Base-by-base conservation (phyloP, 768 basidiomycete species). In the Nidula microcarpa region DNA sequence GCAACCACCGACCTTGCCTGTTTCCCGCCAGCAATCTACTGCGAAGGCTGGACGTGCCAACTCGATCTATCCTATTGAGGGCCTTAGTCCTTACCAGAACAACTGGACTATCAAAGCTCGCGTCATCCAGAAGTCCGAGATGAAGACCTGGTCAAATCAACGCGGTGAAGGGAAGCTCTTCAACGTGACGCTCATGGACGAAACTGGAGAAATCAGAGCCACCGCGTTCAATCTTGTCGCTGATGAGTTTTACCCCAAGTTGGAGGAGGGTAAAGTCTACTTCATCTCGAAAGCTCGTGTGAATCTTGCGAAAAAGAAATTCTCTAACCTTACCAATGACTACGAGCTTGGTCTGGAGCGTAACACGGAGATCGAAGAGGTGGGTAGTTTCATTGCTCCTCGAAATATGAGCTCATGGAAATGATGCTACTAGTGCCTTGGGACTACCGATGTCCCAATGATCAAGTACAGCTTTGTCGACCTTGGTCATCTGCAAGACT, bases 21-120 rank as follows among this genome's bases (percentile, higher is more conserved):
- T 23, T 23, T 23, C 23, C 3, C 23, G 23, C 23, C 23, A 23
- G 23, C 58, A 61, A 16, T 46, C 63, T 10, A 47, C 67, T 30
- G 49, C 60, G 17, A 63, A 63, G 53, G 54, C 46, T 55, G 64
- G 64, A n/a, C 72, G 70, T 34, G 57, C 55, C 43, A 68, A 63
- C 48, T 69, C 71, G 18, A 69, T 77, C 14, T 79, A 86, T 68
- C 96, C 95, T 2, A 98, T 99, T 58, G 96, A 97, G 65, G 89
- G 86, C 5, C 80, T 98, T 44, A 94, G 90, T 63, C 96, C 96
- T 7, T 98, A 98, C 62, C 94, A 97, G 70, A 98, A 96, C 74
- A 92, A 92, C 68, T 99, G 97, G 97, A 94, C 91, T 8, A 96
- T 98, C 77, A 94, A 94, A 67, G 96, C 92, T 32, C 87, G 92